phyloP scores from a whole-genome alignment of 495 filamentous ascomycete genomes.

The Aspergillus asperescens region DNA sequence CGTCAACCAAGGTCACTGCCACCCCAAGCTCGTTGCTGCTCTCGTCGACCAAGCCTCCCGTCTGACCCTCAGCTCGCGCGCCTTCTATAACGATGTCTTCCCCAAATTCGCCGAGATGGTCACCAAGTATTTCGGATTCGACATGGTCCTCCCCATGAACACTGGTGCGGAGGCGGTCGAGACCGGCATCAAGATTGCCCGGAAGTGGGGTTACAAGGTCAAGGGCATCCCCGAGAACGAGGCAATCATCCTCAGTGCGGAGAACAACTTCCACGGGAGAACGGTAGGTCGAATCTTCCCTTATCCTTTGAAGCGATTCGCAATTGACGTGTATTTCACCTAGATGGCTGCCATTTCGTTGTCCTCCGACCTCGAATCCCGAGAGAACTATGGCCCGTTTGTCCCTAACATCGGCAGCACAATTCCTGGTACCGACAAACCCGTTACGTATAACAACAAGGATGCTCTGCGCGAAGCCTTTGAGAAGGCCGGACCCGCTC shows the following conservation, averaged over 20 bases:
- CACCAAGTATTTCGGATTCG: conserved; percentile 82
- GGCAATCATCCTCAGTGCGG: conserved; percentile 76
- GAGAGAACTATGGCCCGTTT: conserved; percentile 95
- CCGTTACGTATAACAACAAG: conserved; percentile 81
- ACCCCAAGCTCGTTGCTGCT: conserved; percentile 88
- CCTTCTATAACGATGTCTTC: conserved; percentile 99
- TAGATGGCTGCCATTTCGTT: conserved; percentile 93
- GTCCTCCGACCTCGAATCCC: conserved; percentile 89
- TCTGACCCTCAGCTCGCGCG: conserved; percentile 87
- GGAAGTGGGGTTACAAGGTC: conserved; percentile 98
- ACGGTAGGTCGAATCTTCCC: conserved; percentile 57
- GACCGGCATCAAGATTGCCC: conserved; percentile 93
- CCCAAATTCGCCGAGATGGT: conserved; percentile 93
- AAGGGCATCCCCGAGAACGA: conserved; percentile 84
- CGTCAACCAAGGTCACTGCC: conserved; percentile 98
- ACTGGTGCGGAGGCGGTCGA: conserved; percentile 99
- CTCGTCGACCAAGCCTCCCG: conserved; percentile 85
- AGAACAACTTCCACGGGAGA: conserved; percentile 94
- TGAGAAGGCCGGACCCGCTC: conserved; percentile 72
- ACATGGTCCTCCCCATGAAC: conserved; percentile 99
- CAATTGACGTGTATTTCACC: conserved; percentile 14
- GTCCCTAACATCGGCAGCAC: conserved; percentile 79
- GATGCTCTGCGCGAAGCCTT: conserved; percentile 74
- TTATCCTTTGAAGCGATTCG: conserved; percentile 8
- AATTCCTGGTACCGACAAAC: conserved; percentile 69